phyloP scores from a whole-genome alignment of 1,284 basidiomycete species.

The Laetiporus sulphureus region DNA sequence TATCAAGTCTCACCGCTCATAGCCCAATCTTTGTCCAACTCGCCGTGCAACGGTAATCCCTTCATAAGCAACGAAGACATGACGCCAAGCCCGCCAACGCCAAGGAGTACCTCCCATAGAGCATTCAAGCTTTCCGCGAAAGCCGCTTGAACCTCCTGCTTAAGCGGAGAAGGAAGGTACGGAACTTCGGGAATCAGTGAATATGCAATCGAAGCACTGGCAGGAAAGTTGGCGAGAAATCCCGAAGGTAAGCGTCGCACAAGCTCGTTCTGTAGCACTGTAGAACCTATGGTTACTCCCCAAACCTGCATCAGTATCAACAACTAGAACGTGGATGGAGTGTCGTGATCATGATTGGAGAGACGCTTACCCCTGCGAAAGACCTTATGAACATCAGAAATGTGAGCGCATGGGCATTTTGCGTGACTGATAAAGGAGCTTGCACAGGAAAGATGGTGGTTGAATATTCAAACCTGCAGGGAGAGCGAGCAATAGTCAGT shows the following conservation, averaged over 20 bases:
- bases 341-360: too few relatives aligned
- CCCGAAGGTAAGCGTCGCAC: slow-evolving; percentile 15
- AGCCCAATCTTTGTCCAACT: slow-evolving; percentile 28
- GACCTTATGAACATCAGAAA: slow-evolving; percentile 27
- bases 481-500: too few relatives aligned
- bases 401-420: slow-evolving; percentile 24
- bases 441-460: slow-evolving; percentile 32
- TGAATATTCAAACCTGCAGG: slow-evolving; percentile 16
- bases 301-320: too few relatives aligned
- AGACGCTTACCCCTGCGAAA: too few relatives aligned
- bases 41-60: slow-evolving; percentile 24
- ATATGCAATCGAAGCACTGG: slow-evolving; percentile 23
- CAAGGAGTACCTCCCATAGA: slow-evolving; percentile 21
- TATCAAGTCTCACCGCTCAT: too few relatives aligned
- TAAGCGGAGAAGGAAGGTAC: slow-evolving; percentile 13
- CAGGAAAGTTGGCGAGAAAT: slow-evolving; percentile 19
- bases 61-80: slow-evolving; percentile 23
- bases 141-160: slow-evolving; percentile 20
- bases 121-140: slow-evolving; percentile 24
- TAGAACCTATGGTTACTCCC: slow-evolving; percentile 25
- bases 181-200: slow-evolving; percentile 22
- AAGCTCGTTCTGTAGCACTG: slow-evolving; percentile 27
- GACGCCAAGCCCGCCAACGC: slow-evolving; percentile 16
- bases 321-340: too few relatives aligned
- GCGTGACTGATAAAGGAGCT: slow-evolving; percentile 25